Percentiles rank a stretch among this genome's conserved stretches.
Evolutionary conservation across 2,329 filamentous ascomycete genomes (phyloP).

Genomic region (Paraphoma sp.): DNA sequence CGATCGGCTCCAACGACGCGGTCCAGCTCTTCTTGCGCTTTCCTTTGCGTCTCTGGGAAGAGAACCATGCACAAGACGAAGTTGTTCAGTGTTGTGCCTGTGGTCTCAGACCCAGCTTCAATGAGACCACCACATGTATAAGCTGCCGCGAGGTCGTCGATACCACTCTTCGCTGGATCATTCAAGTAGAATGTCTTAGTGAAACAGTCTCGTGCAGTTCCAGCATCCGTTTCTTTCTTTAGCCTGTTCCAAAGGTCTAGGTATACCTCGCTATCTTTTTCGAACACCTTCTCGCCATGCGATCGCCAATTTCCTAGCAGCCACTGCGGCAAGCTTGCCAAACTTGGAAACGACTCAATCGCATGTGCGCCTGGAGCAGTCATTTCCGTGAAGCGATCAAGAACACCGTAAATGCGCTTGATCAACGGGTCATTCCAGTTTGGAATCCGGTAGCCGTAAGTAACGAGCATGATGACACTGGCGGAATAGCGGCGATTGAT

Average conservation of each 20-base stretch:
- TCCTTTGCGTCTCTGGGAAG: conserved; percentile 32
- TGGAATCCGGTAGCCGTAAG: conserved; percentile 44
- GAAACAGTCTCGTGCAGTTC: conserved; percentile 40
- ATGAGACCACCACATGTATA: conserved; percentile 44
- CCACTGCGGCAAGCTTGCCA: conserved; percentile 38
- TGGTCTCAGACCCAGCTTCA: conserved; percentile 45
- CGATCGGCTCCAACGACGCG: conserved; percentile 34
- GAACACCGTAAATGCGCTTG: conserved; percentile 38
- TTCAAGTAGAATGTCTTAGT: conserved; percentile 45
- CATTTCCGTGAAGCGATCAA: conserved; percentile 42
- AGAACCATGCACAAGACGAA: conserved; percentile 39
- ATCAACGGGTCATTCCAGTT: conserved; percentile 41
- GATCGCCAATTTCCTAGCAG: conserved; percentile 40
- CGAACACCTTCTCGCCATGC: conserved; percentile 32
- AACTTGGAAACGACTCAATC: conserved; percentile 38
- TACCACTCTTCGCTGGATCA: conserved; percentile 37
- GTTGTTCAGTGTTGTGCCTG: conserved; percentile 38
- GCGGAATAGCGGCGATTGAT: conserved; percentile 43
- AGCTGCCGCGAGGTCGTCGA: conserved; percentile 43
- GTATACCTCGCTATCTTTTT: conserved; percentile 41
- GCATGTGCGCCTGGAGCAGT: conserved; percentile 37
- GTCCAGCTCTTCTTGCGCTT: conserved; percentile 40
- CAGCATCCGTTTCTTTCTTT: conserved; percentile 37
- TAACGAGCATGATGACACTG: conserved; percentile 42
- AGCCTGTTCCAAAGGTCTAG: conserved; percentile 42